Base-by-base conservation (phyloP, 2,329 filamentous ascomycete species). In the Fusarium verticillioides region DNA sequence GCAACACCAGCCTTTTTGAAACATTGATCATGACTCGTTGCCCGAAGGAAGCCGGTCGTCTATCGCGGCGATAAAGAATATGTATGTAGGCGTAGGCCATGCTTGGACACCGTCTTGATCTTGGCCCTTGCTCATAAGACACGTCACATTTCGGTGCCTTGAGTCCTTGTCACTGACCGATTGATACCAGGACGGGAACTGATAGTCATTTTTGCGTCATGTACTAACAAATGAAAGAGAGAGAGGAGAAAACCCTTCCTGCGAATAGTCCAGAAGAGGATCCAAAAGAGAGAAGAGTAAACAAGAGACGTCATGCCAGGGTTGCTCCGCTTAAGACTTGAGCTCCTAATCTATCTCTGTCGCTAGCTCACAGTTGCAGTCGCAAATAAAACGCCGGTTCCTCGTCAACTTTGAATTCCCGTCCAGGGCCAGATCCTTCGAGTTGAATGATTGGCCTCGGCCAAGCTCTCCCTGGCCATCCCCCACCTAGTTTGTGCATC, bases 401-500 rank as follows among this genome's bases (percentile, higher is more conserved):
- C 54, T 57, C 49, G n/a, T 60, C 54, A 60, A 69, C 53, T 68
- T 64, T 57, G 68, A 36, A 46, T 53, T 58, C 57, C 68, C 57
- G 56, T 49, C 49, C 64, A 60, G 57, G 69, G 62, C 50, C 56
- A 60, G 74, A 66, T 75, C 49, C 46, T 56, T 59, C 40, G 43
- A 50, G 47, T 58, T 57, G 59, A 16, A 32, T 73, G 69, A 75
- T 75, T 72, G 67, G 72, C 54, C 43, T 74, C 52, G 57, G 68
- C 46, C 60, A 72, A 43, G 28, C 59, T 53, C 66, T 73, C 66
- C 54, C 70, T 66, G 49, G 49, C 58, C 53, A 53, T 47, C 73
- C 74, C 67, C 73, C 73, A 70, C 75, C 62, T 60, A 70, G 61
- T 63, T 68, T 64, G 67, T 69, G 66, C 74, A 74, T 70, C 60